Evolutionary conservation across 371 early-diverging fungal species (phyloP), one percentile per base, ranked within the genome.

Genomic region (Actinomortierella ambigua): DNA sequence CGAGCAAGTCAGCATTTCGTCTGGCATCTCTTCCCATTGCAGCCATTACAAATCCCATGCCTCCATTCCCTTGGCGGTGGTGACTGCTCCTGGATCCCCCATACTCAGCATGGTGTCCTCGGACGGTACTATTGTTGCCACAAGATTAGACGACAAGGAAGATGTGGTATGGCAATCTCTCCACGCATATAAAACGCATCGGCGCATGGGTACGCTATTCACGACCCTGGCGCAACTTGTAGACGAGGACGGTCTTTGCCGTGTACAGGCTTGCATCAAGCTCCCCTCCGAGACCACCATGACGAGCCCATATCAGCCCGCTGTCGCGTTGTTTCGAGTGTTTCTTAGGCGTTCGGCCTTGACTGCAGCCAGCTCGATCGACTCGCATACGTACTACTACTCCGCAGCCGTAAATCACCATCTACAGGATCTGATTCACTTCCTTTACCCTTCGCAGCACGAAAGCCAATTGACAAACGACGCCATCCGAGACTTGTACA

Each of bases 401-500:
- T 20, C 26, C 28, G 41, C 55, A 7, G 8, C 49, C 13, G 44
- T 69, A 2, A 50, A 59, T 23, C 1, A 55, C 0, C 23, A 11
- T 3, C 54, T 63, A 44, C 60, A 63, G 20, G 63, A 59, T 23
- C 15, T 69, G 26, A 17, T 69, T 18, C 59, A 58, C 20, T 63
- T 69, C 48, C 27, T 52, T 17, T 69, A 63, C 20, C 69, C 69
- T 4, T 56, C 52, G 3, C 28, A 26, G 0, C 0, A 17, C n/a
- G 11, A 11, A 6, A 11, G 34, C 11, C 34, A 11, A 34, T 34
- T 34, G 34, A 11, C 11, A 4, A 11, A 11, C 11, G 44, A 29
- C 22, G 50, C 69, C 17, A 59, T 69, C 51, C 63, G 55, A 18
- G 69, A 69, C 42, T 57, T 69, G 3, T 69, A 69, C 46, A 43